Conservation (phyloP, 371 early-diverging fungal genomes). For the Rhizopus stolonifer region DNA sequence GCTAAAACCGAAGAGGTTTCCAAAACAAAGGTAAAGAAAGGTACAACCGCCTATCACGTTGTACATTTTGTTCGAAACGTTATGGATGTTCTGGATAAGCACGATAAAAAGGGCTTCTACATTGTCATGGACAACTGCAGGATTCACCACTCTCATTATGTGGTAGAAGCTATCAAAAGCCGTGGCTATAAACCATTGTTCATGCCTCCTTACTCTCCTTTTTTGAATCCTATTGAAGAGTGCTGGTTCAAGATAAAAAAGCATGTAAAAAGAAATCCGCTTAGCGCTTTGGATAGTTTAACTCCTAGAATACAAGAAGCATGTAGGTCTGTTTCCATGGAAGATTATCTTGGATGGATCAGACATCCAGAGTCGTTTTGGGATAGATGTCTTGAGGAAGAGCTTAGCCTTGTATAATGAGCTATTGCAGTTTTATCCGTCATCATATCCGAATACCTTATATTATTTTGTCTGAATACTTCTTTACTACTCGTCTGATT, state of each 20-base stretch:
- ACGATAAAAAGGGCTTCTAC: constrained; percentile 12
- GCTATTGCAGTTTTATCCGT: neutral
- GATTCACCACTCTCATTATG: constrained; percentile 4
- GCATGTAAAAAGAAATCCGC: constrained; percentile 2
- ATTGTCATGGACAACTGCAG: constrained; percentile 13
- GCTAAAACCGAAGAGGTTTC: constrained; percentile 3
- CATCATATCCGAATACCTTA: neutral
- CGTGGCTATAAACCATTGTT: constrained; percentile 4
- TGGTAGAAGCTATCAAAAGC: constrained; percentile 7
- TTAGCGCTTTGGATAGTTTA: neutral
- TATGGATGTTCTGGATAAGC: constrained; percentile 15
- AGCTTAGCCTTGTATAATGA: neutral
- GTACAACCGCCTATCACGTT: constrained; percentile 12
- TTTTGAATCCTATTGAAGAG: no score
- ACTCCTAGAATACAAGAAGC: constrained; percentile 2
- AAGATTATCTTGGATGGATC: constrained; percentile 4
- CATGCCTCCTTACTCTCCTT: neutral
- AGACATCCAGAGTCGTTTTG: constrained; percentile 2
- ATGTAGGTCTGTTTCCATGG: neutral
- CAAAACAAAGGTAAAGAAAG: constrained; percentile 9
- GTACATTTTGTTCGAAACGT: neutral
- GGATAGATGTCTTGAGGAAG: neutral
- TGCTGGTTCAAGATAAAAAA: constrained; percentile 8
- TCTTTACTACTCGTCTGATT: neutral
- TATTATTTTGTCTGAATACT: constrained; percentile 2